A percentile compares a stretch with the other conserved stretches of the same genome.
These are phyloP conservation scores for Alliaria petiolata DNA, from an alignment of 345 rosid genomes.

Conservation along the genomic window DNA sequence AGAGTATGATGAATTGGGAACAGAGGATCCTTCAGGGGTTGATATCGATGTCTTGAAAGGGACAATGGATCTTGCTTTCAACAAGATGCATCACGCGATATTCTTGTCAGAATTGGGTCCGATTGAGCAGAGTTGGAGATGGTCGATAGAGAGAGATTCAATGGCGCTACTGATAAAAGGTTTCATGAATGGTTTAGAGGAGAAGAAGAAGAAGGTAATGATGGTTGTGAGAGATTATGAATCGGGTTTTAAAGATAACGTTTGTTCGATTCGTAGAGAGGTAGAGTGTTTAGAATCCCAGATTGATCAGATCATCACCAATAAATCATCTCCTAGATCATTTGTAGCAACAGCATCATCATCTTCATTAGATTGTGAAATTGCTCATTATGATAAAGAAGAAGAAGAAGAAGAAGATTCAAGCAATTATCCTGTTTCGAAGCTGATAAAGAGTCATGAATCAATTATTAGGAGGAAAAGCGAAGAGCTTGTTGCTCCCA, in stretches of 20 bases:
- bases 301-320: constrained; percentile 1
- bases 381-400: neutral
- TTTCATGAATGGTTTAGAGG: constrained; percentile 37
- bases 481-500: constrained; percentile 36
- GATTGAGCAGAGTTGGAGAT: constrained; percentile 61
- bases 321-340: constrained; percentile 13
- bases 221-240: constrained; percentile 39
- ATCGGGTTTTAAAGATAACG: constrained; percentile 36
- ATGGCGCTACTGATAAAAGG: constrained; percentile 43
- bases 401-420: constrained; percentile 27
- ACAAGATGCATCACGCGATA: constrained; percentile 67
- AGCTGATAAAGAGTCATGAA: constrained; percentile 64
- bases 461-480: constrained; percentile 48
- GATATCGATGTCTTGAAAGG: constrained; percentile 64
- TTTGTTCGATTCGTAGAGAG: constrained; percentile 38
- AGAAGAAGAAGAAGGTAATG: constrained; percentile 30
- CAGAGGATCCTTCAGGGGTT: constrained; percentile 40
- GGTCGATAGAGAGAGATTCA: constrained; percentile 53
- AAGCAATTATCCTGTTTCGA: constrained; percentile 38
- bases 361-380: constrained; percentile 17
- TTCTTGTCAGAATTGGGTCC: constrained; percentile 63
- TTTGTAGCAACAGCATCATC: neutral
- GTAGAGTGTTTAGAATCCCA: constrained; percentile 36
- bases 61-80: constrained; percentile 75
- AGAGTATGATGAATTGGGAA: constrained; percentile 21